Percentiles rank a stretch among this genome's conserved stretches.
Conservation (phyloP, 148 eudicot genomes). For the Fagopyrum homotropicum region DNA sequence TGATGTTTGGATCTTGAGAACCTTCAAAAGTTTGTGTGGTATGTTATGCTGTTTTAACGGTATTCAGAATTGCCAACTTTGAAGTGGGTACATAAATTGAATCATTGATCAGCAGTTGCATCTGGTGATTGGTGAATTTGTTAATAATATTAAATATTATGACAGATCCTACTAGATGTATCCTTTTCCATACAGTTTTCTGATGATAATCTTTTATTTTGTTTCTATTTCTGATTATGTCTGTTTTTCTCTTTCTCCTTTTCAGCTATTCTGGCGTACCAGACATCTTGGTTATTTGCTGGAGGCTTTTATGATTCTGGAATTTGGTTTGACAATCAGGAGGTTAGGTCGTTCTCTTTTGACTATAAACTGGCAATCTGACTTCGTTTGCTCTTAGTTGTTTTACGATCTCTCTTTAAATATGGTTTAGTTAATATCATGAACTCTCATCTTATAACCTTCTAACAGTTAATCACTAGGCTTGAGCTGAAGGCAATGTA, state of each 20-base stretch:
- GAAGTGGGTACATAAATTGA: not conserved
- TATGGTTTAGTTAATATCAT: not conserved
- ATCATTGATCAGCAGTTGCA: not conserved
- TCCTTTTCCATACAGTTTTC: not conserved
- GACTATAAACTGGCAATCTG: not conserved
- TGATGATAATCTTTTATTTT: not conserved
- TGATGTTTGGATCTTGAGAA: not conserved
- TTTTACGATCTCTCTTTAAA: constrained; percentile 1
- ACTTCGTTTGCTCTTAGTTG: not conserved
- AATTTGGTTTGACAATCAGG: constrained; percentile 70
- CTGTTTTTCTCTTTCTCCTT: constrained; percentile 12
- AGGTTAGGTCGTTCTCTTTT: constrained; percentile 42
- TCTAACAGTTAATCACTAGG: not conserved
- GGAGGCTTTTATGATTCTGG: constrained; percentile 81
- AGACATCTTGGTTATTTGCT: constrained; percentile 68
- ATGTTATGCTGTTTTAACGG: not conserved
- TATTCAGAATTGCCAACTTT: not conserved
- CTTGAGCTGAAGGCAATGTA: constrained; percentile 5
- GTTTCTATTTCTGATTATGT: not conserved
- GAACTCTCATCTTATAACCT: not conserved
- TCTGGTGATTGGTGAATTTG: not conserved
- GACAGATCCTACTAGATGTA: not conserved
- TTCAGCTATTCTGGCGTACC: constrained; percentile 82
- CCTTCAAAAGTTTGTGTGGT: not conserved
- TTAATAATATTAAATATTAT: not conserved